Conservation (phyloP, 371 early-diverging fungal species). For the Lichtheimia ramosa region DNA sequence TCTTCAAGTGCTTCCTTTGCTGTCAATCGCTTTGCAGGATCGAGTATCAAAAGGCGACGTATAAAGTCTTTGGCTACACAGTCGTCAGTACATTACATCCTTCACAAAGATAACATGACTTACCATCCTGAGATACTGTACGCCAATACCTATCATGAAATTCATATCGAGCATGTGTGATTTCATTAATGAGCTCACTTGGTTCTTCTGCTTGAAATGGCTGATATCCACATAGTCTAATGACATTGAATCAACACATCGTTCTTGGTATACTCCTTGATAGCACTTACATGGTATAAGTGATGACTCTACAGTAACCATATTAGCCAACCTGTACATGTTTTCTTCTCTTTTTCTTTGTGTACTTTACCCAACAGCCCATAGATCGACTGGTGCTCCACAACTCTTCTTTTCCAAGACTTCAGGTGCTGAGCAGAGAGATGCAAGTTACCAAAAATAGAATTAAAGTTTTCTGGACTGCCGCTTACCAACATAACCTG, state of each 20-base stretch:
- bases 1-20: conserved; percentile 82
- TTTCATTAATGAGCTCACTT: conserved; percentile 58
- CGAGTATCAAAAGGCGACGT: conserved; percentile 69
- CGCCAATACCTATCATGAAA: conserved; percentile 84
- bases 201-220: conserved; percentile 78
- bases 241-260: background rate
- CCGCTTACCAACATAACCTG: conserved; percentile 51
- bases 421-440: conserved; percentile 76
- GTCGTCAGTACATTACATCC: background rate
- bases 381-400: conserved; percentile 8
- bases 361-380: conserved; percentile 56
- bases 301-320: conserved; percentile 50
- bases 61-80: conserved; percentile 89
- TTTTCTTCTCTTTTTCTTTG: background rate
- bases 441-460: background rate
- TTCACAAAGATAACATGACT: background rate
- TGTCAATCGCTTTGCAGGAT: conserved; percentile 75
- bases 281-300: conserved; percentile 62
- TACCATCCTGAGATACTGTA: conserved; percentile 72
- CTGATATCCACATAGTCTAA: conserved; percentile 67
- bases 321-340: background rate
- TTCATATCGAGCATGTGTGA: conserved; percentile 66
- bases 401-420: conserved; percentile 28
- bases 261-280: background rate
- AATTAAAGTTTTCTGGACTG: background rate